phyloP scores from a whole-genome alignment of 805 yeast species.

The Ogataea allantospora region DNA sequence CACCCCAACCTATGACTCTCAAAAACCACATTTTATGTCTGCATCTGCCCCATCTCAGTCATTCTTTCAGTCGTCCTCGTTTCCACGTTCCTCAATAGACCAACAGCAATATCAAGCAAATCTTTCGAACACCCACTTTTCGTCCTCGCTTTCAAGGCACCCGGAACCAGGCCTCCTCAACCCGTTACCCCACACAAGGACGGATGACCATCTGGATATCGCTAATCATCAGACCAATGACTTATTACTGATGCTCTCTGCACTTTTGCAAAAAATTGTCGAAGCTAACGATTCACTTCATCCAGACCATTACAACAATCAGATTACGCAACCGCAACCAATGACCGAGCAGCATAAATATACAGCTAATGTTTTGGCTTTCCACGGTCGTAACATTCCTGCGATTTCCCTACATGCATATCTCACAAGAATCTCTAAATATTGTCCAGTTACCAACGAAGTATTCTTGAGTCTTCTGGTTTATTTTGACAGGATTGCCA shows the following conservation, averaged over 20 bases:
- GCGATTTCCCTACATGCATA: constrained; percentile 92
- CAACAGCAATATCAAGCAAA: constrained; percentile 10
- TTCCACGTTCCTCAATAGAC: constrained; percentile 11
- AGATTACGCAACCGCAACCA: constrained; percentile 19
- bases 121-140: constrained; percentile 9
- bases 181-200: constrained; percentile 4
- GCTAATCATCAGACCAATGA: constrained; percentile 82
- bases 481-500: constrained; percentile 91
- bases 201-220: constrained; percentile 60
- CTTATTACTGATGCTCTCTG: constrained; percentile 78
- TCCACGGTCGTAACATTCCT: constrained; percentile 94
- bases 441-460: constrained; percentile 98
- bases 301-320: constrained; percentile 58
- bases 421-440: constrained; percentile 83
- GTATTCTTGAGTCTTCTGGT: constrained; percentile 88
- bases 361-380: constrained; percentile 74
- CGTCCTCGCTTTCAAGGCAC: constrained; percentile 8
- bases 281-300: constrained; percentile 86
- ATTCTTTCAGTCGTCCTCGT: constrained; percentile 19
- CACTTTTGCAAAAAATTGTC: constrained; percentile 79
- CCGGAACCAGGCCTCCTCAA: constrained; percentile 4
- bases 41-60: constrained; percentile 31
- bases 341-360: constrained; percentile 41
- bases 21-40: constrained; percentile 24
- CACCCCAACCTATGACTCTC: constrained; percentile 14